Evolutionary conservation across 2,329 filamentous ascomycete genomes (phyloP).

Genomic region (Fusarium cyanostomum): DNA sequence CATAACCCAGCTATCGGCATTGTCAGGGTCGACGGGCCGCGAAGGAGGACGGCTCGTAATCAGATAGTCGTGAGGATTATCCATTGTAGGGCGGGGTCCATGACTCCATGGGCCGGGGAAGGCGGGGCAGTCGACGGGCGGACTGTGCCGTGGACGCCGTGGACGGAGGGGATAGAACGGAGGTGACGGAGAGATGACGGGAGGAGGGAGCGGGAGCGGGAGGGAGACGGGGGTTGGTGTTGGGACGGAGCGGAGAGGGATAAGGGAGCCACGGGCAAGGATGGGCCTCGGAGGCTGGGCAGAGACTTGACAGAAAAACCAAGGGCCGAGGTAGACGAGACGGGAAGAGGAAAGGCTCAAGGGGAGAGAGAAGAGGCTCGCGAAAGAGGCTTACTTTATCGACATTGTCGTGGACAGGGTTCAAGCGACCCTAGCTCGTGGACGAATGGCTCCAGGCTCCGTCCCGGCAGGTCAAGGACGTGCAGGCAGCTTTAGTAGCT

Average conservation of each 20-base stretch:
- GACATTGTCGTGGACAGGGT: slow-evolving; percentile 58
- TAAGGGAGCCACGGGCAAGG: slow-evolving; percentile 6
- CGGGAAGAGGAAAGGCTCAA: slow-evolving; percentile 34
- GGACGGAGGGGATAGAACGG: slow-evolving; percentile 27
- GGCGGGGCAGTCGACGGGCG: slow-evolving; percentile 43
- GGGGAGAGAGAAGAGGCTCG: slow-evolving; percentile 40
- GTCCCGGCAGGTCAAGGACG: slow-evolving; percentile 44
- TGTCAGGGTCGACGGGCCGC: slow-evolving; percentile 60
- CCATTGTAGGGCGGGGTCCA: slow-evolving; percentile 50
- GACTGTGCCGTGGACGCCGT: slow-evolving; percentile 37
- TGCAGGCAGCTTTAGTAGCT: slow-evolving; percentile 46
- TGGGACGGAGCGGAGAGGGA: slow-evolving; percentile 14
- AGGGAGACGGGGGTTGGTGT: slow-evolving; percentile 19
- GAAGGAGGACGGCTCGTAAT: slow-evolving; percentile 49
- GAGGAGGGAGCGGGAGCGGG: slow-evolving; percentile 30
- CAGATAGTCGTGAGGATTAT: slow-evolving; percentile 55
- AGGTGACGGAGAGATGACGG: slow-evolving; percentile 22
- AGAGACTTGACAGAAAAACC: slow-evolving; percentile 12
- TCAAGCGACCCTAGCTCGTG: slow-evolving; percentile 48
- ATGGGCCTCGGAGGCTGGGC: slow-evolving; percentile 18
- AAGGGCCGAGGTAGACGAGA: slow-evolving; percentile 32
- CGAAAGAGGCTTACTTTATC: slow-evolving; percentile 61
- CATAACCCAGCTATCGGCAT: slow-evolving; percentile 85
- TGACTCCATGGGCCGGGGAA: slow-evolving; percentile 47
- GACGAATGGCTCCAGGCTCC: slow-evolving; percentile 45